Conservation (phyloP, 306 rosid species). For the Vigna hirtella region DNA sequence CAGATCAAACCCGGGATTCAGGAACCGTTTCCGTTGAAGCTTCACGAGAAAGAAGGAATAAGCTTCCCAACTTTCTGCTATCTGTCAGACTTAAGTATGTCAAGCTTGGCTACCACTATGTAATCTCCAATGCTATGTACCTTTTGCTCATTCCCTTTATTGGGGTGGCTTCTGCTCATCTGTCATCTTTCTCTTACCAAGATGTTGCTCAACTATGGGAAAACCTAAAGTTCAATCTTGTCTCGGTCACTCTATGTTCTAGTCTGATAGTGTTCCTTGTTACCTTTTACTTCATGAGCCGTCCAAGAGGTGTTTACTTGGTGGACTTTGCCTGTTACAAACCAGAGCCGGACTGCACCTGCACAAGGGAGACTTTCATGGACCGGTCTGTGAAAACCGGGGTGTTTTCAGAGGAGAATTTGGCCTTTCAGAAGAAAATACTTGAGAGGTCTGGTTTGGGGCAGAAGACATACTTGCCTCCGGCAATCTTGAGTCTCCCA, state of each 20-base stretch:
- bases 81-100: slow-evolving; percentile 84
- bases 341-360: slow-evolving; percentile 58
- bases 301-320: slow-evolving; percentile 74
- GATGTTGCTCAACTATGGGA: slow-evolving; percentile 46
- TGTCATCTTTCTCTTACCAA: slow-evolving; percentile 49
- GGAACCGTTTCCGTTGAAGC: slow-evolving; percentile 41
- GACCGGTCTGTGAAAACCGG: slow-evolving; percentile 62
- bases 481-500: slow-evolving; percentile 68
- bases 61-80: slow-evolving; percentile 73
- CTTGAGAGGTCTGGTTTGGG: slow-evolving; percentile 86
- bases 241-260: slow-evolving; percentile 62
- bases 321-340: slow-evolving; percentile 84
- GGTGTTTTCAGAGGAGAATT: slow-evolving; percentile 65
- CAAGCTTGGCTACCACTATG: slow-evolving; percentile 87
- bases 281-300: slow-evolving; percentile 81
- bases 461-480: slow-evolving; percentile 79
- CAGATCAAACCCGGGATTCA: slow-evolving; percentile 17
- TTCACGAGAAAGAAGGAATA: slow-evolving; percentile 8
- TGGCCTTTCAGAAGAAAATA: slow-evolving; percentile 83
- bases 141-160: slow-evolving; percentile 67
- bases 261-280: slow-evolving; percentile 62
- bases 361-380: slow-evolving; percentile 66
- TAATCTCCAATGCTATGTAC: slow-evolving; percentile 88
- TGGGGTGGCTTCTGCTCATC: slow-evolving; percentile 59
- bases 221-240: slow-evolving; percentile 63